These are phyloP conservation scores for Triadica sebifera DNA, from an alignment of 345 rosid species.

Conservation along the genomic window DNA sequence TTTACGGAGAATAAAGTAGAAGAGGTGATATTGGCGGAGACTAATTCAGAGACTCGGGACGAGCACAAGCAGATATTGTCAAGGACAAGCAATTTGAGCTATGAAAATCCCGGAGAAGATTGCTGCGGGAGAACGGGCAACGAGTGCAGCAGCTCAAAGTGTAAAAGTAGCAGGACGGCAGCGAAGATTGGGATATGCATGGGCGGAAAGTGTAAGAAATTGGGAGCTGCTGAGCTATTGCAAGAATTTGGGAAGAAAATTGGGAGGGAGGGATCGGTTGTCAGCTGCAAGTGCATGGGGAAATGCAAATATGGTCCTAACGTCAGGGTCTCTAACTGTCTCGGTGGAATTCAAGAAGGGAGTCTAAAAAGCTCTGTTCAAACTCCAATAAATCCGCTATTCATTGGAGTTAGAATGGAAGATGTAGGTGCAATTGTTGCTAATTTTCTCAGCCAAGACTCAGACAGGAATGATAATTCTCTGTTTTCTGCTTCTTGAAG, in stretches of 20 bases:
- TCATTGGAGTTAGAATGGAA: conserved; percentile 13
- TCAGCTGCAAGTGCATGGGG: conserved; percentile 27
- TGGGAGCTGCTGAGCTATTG: conserved; percentile 18
- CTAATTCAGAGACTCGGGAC: not conserved
- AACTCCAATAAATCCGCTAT: not conserved
- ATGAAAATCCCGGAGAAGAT: not conserved
- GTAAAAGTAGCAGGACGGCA: no score
- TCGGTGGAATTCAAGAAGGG: not conserved
- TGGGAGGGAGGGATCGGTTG: conserved; percentile 12
- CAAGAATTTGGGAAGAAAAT: conserved; percentile 18
- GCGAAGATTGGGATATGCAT: conserved; percentile 27
- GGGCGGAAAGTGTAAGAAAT: conserved; percentile 32
- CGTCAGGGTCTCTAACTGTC: conserved; percentile 8
- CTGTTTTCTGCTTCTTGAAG: conserved; percentile 17
- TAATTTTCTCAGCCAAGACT: conserved; percentile 10
- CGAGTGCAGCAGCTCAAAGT: no score
- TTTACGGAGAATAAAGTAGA: not conserved
- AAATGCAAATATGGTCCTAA: conserved; percentile 30
- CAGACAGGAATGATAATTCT: not conserved
- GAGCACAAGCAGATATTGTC: no score
- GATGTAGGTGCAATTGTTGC: conserved; percentile 23
- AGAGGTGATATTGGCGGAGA: not conserved
- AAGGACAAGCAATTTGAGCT: not conserved
- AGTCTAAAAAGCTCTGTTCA: not conserved
- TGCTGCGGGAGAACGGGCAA: not conserved